Evolutionary conservation across 108 stramenopile species (phyloP), one percentile per base, ranked within the genome.

Genomic region (Nitzschia sp.): DNA sequence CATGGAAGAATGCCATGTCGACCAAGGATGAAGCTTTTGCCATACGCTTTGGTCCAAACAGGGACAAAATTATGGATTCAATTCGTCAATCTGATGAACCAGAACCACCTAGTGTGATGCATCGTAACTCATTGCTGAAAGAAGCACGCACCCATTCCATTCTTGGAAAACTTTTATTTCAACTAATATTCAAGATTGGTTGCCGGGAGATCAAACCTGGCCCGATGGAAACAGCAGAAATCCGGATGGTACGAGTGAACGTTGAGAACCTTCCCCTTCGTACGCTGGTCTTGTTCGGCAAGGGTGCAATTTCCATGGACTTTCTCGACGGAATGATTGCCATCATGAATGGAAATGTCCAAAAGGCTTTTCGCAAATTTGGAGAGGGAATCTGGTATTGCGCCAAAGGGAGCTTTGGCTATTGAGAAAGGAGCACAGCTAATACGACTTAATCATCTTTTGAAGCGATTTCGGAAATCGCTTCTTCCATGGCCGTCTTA

Each of bases 261-360:
- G 59, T 75, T 30, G 66, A 73, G 33, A 77, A 77, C 45, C 23
- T 79, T 27, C 83, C 83, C 21, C 62, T 84, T 53, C 61, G 83
- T 16, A 23, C 50, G 4, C 9, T 84, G 25, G 78, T 76, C 3
- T 28, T 76, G n/a, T 84, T 76, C 50, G 73, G 78, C 32, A 46
- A 63, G 32, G 83, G 83, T 21, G 45, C 26, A 15, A 9, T 84
- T 3, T 64, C 78, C 15, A 79, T 84, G 45, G 54, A 69, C 22
- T 45, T 69, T 21, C 21, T 84, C n/a, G 83, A 84, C 66, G 53
- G 54, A n/a, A 16, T 76, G 27, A 76, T 84, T 33, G 59, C 48
- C 9, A 0, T 68, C 3, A 63, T 84, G 72, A 79, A 84, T 66
- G 76, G 76, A 3, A 29, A 66, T 31, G 0, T 27, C 0, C 15